Percentiles rank a stretch among this genome's conserved stretches.
Evolutionary conservation across 2,329 filamentous ascomycete species (phyloP).

Genomic region (Pseudopyrenochaeta lycopersici): DNA sequence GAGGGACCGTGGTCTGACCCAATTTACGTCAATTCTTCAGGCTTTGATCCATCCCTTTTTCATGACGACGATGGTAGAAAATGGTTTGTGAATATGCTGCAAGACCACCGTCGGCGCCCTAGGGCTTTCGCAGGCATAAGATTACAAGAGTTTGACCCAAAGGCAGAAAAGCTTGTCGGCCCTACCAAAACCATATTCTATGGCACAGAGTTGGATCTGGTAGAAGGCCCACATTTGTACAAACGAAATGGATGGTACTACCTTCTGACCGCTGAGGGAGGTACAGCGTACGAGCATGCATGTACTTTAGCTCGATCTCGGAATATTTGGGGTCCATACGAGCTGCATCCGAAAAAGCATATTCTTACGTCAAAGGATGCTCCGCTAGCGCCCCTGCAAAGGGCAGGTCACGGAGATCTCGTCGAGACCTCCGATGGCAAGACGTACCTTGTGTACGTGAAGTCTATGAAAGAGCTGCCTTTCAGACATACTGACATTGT

Average conservation of each 20-base stretch:
- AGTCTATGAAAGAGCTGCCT: too few species aligned
- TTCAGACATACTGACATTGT: too few species aligned
- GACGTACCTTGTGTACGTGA: conserved; percentile 36
- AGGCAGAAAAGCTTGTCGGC: conserved; percentile 61
- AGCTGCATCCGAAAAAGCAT: conserved; percentile 51
- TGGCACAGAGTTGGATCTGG: conserved; percentile 62
- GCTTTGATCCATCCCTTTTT: conserved; percentile 64
- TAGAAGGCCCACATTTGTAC: conserved; percentile 49
- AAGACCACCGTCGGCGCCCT: conserved; percentile 45
- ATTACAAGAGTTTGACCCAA: conserved; percentile 66
- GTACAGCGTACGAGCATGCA: conserved; percentile 52
- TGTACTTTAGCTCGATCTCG: conserved; percentile 51
- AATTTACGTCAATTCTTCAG: conserved; percentile 66
- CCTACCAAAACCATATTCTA: conserved; percentile 62
- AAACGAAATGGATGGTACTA: conserved; percentile 49
- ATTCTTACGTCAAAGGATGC: conserved; percentile 54
- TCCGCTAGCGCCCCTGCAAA: conserved; percentile 40
- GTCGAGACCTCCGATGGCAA: conserved; percentile 46
- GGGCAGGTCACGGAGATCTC: conserved; percentile 49
- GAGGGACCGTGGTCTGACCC: conserved; percentile 71
- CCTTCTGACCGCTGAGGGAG: conserved; percentile 49
- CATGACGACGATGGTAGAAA: conserved; percentile 49
- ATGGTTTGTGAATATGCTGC: conserved; percentile 50
- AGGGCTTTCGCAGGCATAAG: conserved; percentile 64
- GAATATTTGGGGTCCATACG: conserved; percentile 54